Evolutionary conservation across 192 early-diverging fungal genomes (phyloP).

Genomic region (Backusella liffmaniae): DNA sequence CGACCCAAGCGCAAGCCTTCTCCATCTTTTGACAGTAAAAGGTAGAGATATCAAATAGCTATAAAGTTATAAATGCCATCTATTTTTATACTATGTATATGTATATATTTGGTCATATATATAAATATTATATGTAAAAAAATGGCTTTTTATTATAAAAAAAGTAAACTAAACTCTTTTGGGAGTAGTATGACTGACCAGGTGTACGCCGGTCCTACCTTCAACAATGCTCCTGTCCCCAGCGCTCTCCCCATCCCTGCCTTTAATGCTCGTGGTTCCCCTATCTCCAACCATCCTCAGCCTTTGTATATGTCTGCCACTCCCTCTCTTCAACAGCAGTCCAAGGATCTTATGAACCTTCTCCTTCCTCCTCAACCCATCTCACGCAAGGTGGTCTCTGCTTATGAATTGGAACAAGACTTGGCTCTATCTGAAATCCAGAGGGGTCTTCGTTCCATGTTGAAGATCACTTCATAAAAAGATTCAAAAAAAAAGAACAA

Average conservation of each 20-base stretch:
- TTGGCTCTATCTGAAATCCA: constrained; percentile 47
- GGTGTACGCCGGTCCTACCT: constrained; percentile 56
- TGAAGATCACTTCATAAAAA: constrained; percentile 47
- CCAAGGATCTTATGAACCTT: constrained; percentile 21
- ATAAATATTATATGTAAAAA: neutral
- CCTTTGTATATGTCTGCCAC: constrained; percentile 8
- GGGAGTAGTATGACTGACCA: constrained; percentile 13
- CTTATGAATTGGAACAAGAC: constrained; percentile 30
- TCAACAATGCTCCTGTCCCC: constrained; percentile 58
- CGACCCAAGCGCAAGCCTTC: neutral
- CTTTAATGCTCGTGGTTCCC: constrained; percentile 35
- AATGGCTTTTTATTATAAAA: neutral
- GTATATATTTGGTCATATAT: neutral
- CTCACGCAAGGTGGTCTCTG: constrained; percentile 11
- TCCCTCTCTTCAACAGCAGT: constrained; percentile 18
- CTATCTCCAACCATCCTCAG: constrained; percentile 17
- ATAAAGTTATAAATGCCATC: neutral
- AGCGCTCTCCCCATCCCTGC: constrained; percentile 55
- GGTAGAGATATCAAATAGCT: neutral
- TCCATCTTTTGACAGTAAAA: constrained; percentile 13
- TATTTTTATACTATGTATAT: constrained; percentile 10
- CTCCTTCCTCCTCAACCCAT: constrained; percentile 4
- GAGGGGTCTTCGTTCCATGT: constrained; percentile 43
- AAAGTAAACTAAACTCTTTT: constrained; percentile 3
- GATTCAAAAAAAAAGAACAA: neutral